These are phyloP conservation scores for Arbutus unedo DNA, from an alignment of 148 eudicot genomes.

Conservation along the genomic window DNA sequence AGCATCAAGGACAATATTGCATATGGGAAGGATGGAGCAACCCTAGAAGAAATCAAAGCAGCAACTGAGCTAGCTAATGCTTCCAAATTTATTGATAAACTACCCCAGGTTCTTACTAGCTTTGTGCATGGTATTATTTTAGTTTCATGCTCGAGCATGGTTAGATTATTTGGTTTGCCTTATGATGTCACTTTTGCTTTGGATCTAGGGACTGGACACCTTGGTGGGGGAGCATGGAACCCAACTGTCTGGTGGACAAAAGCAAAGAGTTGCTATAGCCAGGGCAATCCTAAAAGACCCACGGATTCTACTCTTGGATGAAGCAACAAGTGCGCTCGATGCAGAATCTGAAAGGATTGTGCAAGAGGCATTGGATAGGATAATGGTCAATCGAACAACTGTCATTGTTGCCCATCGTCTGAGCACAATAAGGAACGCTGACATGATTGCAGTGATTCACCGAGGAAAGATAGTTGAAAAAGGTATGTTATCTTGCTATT, in stretches of 20 bases:
- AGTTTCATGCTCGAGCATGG: background rate
- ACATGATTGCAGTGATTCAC: conserved; percentile 73
- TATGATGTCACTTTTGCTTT: background rate
- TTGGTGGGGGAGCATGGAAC: conserved; percentile 86
- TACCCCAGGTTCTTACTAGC: conserved; percentile 44
- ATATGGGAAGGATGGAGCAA: conserved; percentile 57
- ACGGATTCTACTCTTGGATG: conserved; percentile 72
- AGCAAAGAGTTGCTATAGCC: conserved; percentile 88
- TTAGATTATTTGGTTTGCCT: background rate
- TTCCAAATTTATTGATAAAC: conserved; percentile 51
- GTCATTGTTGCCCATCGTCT: conserved; percentile 81
- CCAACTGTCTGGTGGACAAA: conserved; percentile 86
- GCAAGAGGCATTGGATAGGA: conserved; percentile 77
- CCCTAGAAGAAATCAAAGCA: conserved; percentile 48
- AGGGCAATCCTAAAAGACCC: conserved; percentile 84
- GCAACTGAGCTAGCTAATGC: conserved; percentile 66
- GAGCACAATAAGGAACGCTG: conserved; percentile 71
- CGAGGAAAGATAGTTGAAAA: conserved; percentile 75
- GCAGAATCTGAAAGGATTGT: conserved; percentile 78
- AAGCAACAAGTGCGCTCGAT: conserved; percentile 95
- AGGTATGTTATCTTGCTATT: conserved; percentile 40
- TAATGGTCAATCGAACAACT: conserved; percentile 77
- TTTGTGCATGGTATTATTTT: no score
- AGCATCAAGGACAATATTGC: conserved; percentile 67
- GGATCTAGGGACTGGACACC: conserved; percentile 67